These are phyloP conservation scores for Cicer cuneatum DNA, from an alignment of 306 rosid species.

Conservation along the genomic window DNA sequence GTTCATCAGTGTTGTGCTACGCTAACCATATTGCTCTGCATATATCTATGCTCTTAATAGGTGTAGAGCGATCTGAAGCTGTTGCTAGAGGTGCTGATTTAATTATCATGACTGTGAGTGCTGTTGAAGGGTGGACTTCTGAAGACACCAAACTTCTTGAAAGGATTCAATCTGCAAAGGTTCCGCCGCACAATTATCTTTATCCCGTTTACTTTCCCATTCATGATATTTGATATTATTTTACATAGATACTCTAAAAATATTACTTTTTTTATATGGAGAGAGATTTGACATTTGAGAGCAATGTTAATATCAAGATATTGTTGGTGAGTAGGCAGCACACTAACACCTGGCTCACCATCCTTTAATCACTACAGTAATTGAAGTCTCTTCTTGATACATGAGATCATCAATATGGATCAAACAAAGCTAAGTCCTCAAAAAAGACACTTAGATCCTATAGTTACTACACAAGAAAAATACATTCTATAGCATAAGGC, in stretches of 20 bases:
- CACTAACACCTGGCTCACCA: not conserved
- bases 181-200: constrained; percentile 38
- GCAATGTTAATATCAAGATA: not conserved
- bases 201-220: constrained; percentile 13
- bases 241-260: not conserved
- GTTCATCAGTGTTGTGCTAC: constrained; percentile 28
- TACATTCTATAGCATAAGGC: not conserved
- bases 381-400: not conserved
- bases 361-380: constrained; percentile 3
- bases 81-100: constrained; percentile 93
- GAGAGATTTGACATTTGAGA: constrained; percentile 7
- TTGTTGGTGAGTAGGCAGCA: constrained; percentile 19
- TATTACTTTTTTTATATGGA: constrained; percentile 3
- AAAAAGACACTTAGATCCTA: constrained; percentile 26
- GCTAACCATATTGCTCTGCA: constrained; percentile 11
- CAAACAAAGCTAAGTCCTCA: constrained; percentile 3
- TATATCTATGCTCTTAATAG: constrained; percentile 52
- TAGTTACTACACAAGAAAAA: not conserved
- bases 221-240: constrained; percentile 42
- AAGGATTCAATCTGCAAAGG: constrained; percentile 81
- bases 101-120: constrained; percentile 83
- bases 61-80: constrained; percentile 96
- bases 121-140: constrained; percentile 86
- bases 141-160: constrained; percentile 82
- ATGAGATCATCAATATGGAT: constrained; percentile 4